Percentiles rank a stretch among this genome's conserved stretches.
Conservation (phyloP, 192 early-diverging fungal species). For the Coemansia sp. region DNA sequence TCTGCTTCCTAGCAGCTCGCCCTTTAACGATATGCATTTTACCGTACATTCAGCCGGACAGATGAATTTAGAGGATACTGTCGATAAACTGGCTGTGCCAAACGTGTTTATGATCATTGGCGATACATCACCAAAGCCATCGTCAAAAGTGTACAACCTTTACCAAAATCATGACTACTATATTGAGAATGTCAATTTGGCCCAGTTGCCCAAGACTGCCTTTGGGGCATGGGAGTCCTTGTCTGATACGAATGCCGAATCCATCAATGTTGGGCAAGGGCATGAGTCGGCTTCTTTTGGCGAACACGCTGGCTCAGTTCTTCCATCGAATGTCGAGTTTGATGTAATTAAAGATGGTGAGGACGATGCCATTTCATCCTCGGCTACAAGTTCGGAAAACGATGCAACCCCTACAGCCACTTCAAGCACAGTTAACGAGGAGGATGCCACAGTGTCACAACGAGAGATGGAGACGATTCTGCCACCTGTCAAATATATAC, state of each 20-base stretch:
- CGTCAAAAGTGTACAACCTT: conserved; percentile 21
- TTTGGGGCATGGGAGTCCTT: conserved; percentile 37
- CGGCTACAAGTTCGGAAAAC: not conserved
- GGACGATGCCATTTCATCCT: not conserved
- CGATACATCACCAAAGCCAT: conserved; percentile 2
- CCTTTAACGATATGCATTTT: conserved; percentile 28
- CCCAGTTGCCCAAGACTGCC: conserved; percentile 36
- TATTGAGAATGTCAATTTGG: conserved; percentile 28
- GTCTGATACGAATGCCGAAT: conserved; percentile 12
- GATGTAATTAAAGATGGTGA: not conserved
- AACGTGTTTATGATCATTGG: conserved; percentile 23
- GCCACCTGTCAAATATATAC: conserved; percentile 44
- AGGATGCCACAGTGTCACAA: not conserved
- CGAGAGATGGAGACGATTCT: conserved; percentile 21
- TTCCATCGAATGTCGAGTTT: conserved; percentile 7
- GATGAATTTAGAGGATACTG: conserved; percentile 36
- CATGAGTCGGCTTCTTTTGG: not conserved
- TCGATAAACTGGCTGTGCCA: conserved; percentile 31
- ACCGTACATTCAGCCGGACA: conserved; percentile 40
- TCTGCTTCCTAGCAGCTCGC: conserved; percentile 25
- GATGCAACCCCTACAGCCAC: not conserved
- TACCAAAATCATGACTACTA: conserved; percentile 26
- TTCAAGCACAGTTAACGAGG: not conserved
- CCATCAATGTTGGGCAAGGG: conserved; percentile 8
- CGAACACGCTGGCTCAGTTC: not conserved